Evolutionary conservation across 2,329 filamentous ascomycete genomes (phyloP).

Genomic region (Cryoendolithus antarcticus): DNA sequence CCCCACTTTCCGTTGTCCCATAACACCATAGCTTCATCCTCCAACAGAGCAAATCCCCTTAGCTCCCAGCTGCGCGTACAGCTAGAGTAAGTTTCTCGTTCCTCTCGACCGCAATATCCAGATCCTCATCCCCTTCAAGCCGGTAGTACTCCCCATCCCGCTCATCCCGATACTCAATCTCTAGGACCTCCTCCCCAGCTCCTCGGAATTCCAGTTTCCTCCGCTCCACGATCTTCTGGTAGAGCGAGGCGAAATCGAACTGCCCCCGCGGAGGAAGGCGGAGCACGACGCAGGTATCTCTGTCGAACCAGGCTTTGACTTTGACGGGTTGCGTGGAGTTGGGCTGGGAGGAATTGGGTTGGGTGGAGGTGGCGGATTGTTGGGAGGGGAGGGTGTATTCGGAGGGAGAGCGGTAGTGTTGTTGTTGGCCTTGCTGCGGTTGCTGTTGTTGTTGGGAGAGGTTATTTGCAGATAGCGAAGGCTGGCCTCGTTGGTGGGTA

Average conservation of each 20-base stretch:
- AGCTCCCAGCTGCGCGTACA: slow-evolving; percentile 21
- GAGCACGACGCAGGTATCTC: slow-evolving; percentile 79
- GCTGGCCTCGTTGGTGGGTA: slow-evolving; percentile 10
- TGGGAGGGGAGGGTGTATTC: slow-evolving; percentile 13
- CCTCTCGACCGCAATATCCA: slow-evolving; percentile 66
- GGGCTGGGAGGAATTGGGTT: slow-evolving; percentile 25
- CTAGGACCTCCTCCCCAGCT: slow-evolving; percentile 31
- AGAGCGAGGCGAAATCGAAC: slow-evolving; percentile 64
- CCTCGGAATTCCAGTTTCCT: slow-evolving; percentile 52
- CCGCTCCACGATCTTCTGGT: slow-evolving; percentile 73
- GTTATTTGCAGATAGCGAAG: slow-evolving; percentile 7
- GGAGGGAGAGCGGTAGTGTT: slow-evolving; percentile 17
- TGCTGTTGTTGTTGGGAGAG: slow-evolving; percentile 9
- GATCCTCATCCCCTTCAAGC: slow-evolving; percentile 66
- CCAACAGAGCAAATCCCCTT: neutral
- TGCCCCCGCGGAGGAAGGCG: slow-evolving; percentile 60
- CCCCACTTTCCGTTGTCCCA: too few species aligned
- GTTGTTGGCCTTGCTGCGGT: slow-evolving; percentile 8
- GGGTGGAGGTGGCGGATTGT: slow-evolving; percentile 10
- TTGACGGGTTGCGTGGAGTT: slow-evolving; percentile 48
- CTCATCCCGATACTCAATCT: slow-evolving; percentile 80
- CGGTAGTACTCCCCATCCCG: slow-evolving; percentile 60
- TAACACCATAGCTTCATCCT: too few species aligned
- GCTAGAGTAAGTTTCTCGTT: slow-evolving; percentile 75
- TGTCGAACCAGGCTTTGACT: slow-evolving; percentile 85